phyloP scores from a whole-genome alignment of 495 filamentous ascomycete species.

The Astrocystis sublimbata region DNA sequence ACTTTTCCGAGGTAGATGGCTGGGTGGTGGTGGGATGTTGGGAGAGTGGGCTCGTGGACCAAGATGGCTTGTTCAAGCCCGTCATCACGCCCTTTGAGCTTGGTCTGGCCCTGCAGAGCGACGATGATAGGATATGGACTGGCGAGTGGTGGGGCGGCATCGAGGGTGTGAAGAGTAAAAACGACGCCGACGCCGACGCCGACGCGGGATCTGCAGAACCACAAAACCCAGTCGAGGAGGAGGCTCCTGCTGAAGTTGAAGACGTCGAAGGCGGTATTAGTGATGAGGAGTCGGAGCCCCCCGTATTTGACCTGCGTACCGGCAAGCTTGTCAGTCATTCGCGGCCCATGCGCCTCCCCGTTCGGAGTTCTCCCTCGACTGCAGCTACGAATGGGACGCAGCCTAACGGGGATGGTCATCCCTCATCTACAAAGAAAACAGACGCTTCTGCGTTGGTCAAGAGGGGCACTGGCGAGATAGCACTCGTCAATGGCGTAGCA shows the following conservation, averaged over 20 bases:
- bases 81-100: slow-evolving; percentile 94
- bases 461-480: slow-evolving; percentile 55
- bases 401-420: slow-evolving; percentile 29
- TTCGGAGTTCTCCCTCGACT: slow-evolving; percentile 32
- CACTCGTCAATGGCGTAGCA: slow-evolving; percentile 72
- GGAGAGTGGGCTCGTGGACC: slow-evolving; percentile 88
- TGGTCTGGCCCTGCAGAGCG: slow-evolving; percentile 66
- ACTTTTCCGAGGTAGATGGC: slow-evolving; percentile 90
- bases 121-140: slow-evolving; percentile 72
- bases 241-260: slow-evolving; percentile 15
- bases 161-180: slow-evolving; percentile 46
- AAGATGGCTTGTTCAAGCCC: slow-evolving; percentile 75
- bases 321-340: slow-evolving; percentile 82
- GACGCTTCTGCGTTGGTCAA: slow-evolving; percentile 32
- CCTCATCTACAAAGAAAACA: slow-evolving; percentile 21
- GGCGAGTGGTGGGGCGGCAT: slow-evolving; percentile 78
- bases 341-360: slow-evolving; percentile 66
- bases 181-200: slow-evolving; percentile 5
- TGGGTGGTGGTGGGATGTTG: slow-evolving; percentile 99
- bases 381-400: slow-evolving; percentile 25
- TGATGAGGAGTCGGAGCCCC: slow-evolving; percentile 61
- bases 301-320: slow-evolving; percentile 89
- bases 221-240: slow-evolving; percentile 18
- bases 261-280: slow-evolving; percentile 36
- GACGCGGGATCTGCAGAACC: slow-evolving; percentile 20